These are phyloP conservation scores for Camelina laxa DNA, from an alignment of 345 rosid species.

Conservation along the genomic window DNA sequence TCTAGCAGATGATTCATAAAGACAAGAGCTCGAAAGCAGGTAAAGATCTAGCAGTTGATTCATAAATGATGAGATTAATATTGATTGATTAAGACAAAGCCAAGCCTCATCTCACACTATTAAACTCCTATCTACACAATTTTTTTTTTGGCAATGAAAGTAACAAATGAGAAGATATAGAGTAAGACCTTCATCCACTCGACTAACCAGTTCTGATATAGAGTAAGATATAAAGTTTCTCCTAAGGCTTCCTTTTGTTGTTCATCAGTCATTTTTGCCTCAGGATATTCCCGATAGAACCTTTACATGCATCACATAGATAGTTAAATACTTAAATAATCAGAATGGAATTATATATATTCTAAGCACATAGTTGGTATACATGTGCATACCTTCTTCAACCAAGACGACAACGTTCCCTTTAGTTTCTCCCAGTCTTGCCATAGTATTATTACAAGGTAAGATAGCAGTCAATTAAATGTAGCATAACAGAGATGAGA, in stretches of 20 bases:
- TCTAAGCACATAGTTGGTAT: slow-evolving; percentile 47
- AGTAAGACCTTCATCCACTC: slow-evolving; percentile 81
- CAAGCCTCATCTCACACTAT: slow-evolving; percentile 25
- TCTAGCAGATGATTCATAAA: slow-evolving; percentile 96
- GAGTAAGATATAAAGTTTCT: slow-evolving; percentile 70
- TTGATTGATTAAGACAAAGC: not conserved
- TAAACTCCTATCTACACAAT: slow-evolving; percentile 2
- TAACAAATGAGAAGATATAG: slow-evolving; percentile 34
- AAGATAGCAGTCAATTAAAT: not conserved
- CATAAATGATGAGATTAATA: not conserved
- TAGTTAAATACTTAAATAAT: slow-evolving; percentile 23
- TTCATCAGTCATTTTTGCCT: slow-evolving; percentile 65
- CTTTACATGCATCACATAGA: slow-evolving; percentile 50
- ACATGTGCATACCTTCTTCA: slow-evolving; percentile 99
- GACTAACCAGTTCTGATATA: slow-evolving; percentile 58
- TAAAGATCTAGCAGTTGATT: no score
- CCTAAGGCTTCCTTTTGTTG: slow-evolving; percentile 71
- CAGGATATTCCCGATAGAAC: slow-evolving; percentile 87
- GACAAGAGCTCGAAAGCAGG: no score
- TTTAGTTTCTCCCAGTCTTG: slow-evolving; percentile 86
- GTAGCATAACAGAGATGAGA: slow-evolving; percentile 6
- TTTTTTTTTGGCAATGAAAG: not conserved
- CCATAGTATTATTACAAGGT: slow-evolving; percentile 47
- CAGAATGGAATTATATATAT: slow-evolving; percentile 14
- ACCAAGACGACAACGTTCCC: slow-evolving; percentile 70